A percentile compares a stretch with the other conserved stretches of the same genome.
Evolutionary conservation across 2,329 filamentous ascomycete species (phyloP).

Genomic region (Ceratocystis lukuohia): DNA sequence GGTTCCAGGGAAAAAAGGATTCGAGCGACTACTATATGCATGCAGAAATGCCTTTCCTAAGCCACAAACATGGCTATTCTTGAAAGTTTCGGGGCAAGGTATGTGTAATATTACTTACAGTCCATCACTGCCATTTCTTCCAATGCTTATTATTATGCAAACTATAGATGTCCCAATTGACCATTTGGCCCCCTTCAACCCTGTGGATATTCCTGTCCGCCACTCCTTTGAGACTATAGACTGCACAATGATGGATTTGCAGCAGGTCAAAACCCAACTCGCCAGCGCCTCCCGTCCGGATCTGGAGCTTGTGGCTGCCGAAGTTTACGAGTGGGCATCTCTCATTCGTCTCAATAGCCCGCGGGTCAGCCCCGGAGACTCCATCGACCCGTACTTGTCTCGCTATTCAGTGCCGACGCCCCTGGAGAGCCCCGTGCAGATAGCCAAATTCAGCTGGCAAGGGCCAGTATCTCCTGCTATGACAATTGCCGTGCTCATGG

Average conservation of each 20-base stretch:
- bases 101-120: neutral
- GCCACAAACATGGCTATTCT: conserved; percentile 65
- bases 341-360: conserved; percentile 53
- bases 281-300: conserved; percentile 23
- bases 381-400: conserved; percentile 54
- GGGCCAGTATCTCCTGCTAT: conserved; percentile 44
- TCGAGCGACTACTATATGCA: conserved; percentile 64
- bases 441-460: conserved; percentile 45
- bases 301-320: conserved; percentile 34
- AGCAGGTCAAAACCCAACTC: conserved; percentile 6
- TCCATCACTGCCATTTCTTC: neutral
- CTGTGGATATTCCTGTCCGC: conserved; percentile 15
- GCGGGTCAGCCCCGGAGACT: conserved; percentile 43
- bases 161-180: conserved; percentile 9
- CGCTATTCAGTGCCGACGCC: conserved; percentile 36
- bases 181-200: conserved; percentile 19
- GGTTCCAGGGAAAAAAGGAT: conserved; percentile 70
- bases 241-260: conserved; percentile 34
- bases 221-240: conserved; percentile 32
- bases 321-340: conserved; percentile 62
- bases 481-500: conserved; percentile 27
- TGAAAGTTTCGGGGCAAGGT: conserved; percentile 36
- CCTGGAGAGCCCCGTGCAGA: conserved; percentile 23
- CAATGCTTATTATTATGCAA: neutral
- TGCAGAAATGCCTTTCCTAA: conserved; percentile 61